Evolutionary conservation across 805 yeast species (phyloP), one percentile per base, ranked within the genome.

Genomic region (Candida schatavii): DNA sequence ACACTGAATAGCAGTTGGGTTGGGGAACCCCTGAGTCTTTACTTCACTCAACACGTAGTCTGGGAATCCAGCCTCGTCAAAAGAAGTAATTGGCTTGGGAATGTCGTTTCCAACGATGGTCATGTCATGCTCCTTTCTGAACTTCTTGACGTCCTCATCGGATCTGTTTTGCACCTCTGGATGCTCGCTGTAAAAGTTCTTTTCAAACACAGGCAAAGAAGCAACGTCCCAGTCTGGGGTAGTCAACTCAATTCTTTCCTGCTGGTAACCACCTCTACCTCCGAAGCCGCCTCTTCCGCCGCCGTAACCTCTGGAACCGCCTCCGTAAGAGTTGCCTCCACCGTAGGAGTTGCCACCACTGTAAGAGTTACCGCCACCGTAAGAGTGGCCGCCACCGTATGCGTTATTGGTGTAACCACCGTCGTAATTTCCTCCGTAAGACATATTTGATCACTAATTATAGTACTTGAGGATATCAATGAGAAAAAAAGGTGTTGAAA

Each of bases 1-100:
- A 70, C 97, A 88, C 75, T 93, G 99, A 61, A 93, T 93, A 52
- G 88, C 89, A 43, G 99, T 93, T 57, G 99, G 99, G 51, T 74
- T 79, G 43, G 83, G 93, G 74, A 93, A 93, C 47, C 98, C 98
- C 70, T 87, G 89, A 46, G 82, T 82, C 69, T 85, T 80, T 55
- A 93, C 90, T 75, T 91, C 97, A 45, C 69, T 74, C 61, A 93
- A 76, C 35, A 91, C 97, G 64, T 91, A 90, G 55, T 81, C 86
- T 51, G 99, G 99, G 79, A 93, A 91, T 37, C 97, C 97, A 61
- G 97, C 97, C 75, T 93, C 98, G 52, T 93, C 97, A 56, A 93
- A 93, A 38, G 78, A 57, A 53, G 91, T 83, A 59, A 93, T 85
- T 57, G 99, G 99, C 71, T 89, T 85, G 55, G 98, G 98, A 55